Conservation (phyloP, 2,329 filamentous ascomycete genomes). For the Exophiala dermatitidis region DNA sequence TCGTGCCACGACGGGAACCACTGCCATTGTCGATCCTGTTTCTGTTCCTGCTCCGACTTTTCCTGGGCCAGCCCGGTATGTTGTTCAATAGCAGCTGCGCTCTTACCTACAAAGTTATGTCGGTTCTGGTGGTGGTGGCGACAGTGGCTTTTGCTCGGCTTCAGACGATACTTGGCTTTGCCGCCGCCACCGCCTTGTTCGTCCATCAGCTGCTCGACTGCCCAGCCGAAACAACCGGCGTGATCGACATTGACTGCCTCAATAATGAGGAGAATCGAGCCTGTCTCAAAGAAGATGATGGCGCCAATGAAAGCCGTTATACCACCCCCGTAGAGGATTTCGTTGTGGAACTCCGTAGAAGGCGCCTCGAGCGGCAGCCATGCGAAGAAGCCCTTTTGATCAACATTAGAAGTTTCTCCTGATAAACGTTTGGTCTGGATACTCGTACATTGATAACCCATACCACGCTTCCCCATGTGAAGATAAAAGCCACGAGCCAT, state of each 20-base stretch:
- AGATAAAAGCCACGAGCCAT: constrained; percentile 48
- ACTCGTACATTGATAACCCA: constrained; percentile 44
- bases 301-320: constrained; percentile 61
- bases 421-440: background rate
- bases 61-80: background rate
- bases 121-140: constrained; percentile 21
- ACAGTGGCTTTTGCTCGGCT: constrained; percentile 13
- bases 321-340: constrained; percentile 50
- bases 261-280: constrained; percentile 55
- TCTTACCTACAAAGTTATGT: constrained; percentile 34
- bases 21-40: constrained; percentile 39
- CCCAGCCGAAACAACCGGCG: constrained; percentile 62
- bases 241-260: constrained; percentile 64
- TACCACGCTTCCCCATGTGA: constrained; percentile 48
- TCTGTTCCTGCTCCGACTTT: constrained; percentile 5
- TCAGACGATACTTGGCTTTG: constrained; percentile 4
- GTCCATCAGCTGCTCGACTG: constrained; percentile 47
- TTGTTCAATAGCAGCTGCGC: constrained; percentile 3
- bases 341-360: constrained; percentile 33
- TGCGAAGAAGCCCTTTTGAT: constrained; percentile 40
- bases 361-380: constrained; percentile 54
- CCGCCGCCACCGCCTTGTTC: constrained; percentile 20
- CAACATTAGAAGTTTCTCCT: background rate
- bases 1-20: constrained; percentile 56
- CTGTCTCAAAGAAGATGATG: constrained; percentile 61